These are phyloP conservation scores for Talaromyces funiculosus DNA, from an alignment of 2,329 filamentous ascomycete species.

Conservation along the genomic window DNA sequence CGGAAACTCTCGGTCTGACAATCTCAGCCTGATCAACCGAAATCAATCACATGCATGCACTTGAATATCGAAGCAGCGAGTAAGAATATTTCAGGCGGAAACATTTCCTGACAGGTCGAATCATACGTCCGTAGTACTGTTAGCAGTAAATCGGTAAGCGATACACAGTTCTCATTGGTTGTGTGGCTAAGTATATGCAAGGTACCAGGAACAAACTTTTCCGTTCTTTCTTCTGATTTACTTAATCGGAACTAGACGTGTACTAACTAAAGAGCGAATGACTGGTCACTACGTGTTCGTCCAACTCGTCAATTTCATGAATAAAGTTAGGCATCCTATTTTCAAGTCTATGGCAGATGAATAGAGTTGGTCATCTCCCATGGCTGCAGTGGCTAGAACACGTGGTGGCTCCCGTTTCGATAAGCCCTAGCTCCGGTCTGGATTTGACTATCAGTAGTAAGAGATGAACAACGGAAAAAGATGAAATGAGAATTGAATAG, in stretches of 20 bases:
- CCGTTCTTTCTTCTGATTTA: background rate
- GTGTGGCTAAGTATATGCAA: background rate
- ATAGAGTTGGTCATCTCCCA: background rate
- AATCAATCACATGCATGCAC: background rate
- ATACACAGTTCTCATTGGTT: background rate
- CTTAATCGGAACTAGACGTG: background rate
- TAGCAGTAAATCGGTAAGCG: background rate
- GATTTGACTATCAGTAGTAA: no score
- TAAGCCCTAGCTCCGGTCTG: background rate
- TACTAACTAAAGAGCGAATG: background rate
- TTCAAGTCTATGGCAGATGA: background rate
- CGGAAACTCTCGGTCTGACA: background rate
- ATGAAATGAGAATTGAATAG: background rate
- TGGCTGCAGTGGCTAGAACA: background rate
- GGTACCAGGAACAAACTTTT: conserved; percentile 10
- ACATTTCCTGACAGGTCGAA: background rate
- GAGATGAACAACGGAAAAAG: no score
- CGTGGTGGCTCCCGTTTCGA: conserved; percentile 1
- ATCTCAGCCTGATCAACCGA: background rate
- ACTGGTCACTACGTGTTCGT: background rate
- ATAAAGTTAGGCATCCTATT: background rate
- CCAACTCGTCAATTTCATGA: background rate
- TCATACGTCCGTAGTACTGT: no score
- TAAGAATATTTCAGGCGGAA: background rate
- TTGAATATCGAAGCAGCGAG: background rate